Conservation (phyloP, 1,284 basidiomycete genomes). For the Tetrapyrgos nigripes region DNA sequence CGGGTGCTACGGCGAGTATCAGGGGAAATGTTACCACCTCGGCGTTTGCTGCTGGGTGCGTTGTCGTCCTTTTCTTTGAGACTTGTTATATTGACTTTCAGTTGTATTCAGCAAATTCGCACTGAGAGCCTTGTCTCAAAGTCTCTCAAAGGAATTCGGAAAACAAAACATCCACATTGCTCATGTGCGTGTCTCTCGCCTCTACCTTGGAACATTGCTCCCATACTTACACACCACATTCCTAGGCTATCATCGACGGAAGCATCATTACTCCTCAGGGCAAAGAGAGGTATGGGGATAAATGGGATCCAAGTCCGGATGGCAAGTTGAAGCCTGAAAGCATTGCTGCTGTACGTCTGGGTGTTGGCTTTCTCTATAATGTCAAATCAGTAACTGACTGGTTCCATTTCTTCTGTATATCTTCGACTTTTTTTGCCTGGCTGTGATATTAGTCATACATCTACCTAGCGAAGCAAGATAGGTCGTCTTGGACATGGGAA, state of each 20-base stretch:
- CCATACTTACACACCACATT: background rate
- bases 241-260: constrained; percentile 67
- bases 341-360: constrained; percentile 63
- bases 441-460: constrained; percentile 7
- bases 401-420: no score
- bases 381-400: no score
- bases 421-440: background rate
- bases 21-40: constrained; percentile 52
- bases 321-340: constrained; percentile 62
- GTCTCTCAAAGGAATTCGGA: constrained; percentile 39
- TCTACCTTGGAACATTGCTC: background rate
- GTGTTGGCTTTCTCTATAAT: no score
- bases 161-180: constrained; percentile 48
- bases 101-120: constrained; percentile 63
- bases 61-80: no score
- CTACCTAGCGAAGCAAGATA: constrained; percentile 9
- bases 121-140: constrained; percentile 72
- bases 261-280: constrained; percentile 58
- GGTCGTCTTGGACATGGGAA: background rate
- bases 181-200: constrained; percentile 53
- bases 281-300: constrained; percentile 31
- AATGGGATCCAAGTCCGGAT: constrained; percentile 55
- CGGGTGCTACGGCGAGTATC: constrained; percentile 76
- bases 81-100: no score
- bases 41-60: constrained; percentile 57